Evolutionary conservation across 768 basidiomycete species (phyloP), one percentile per base, ranked within the genome.

Genomic region (Kondoa subrosea): DNA sequence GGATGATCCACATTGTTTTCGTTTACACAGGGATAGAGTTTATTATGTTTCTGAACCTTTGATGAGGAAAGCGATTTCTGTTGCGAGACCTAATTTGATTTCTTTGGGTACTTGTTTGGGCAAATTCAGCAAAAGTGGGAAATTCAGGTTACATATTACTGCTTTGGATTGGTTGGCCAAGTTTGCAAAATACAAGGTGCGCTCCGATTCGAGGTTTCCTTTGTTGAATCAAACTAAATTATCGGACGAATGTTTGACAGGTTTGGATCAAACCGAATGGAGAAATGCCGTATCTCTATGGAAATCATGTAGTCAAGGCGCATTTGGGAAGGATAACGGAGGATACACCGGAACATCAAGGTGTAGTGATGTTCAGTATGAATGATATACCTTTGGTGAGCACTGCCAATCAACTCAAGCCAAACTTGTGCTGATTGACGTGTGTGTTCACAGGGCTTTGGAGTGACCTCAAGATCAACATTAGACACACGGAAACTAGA

Each of bases 191-290:
- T 89, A 91, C 81, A 99, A 99, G 83, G 95, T 91, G 70, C 66
- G 79, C 73, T 27, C 3, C 2, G 1, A 67, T 40, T 25, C 2
- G 34, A 56, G 66, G 26, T 50, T n/a, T 34, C 15, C 14, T 62
- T 15, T 15, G 50, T 16, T 56, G 25, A 15, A 15, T 56, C 56
- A 63, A 31, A 61, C 26, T 61, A 25, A 27, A 61, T 21, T 29
- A 65, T 31, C 34, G 26, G 50, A 56, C 32, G 30, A 56, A 56
- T 15, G 25, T 59, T 15, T 69, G 33, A 2, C 69, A 96, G 93
- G 84, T 97, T 21, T 99, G 95, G 95, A 91, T 99, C 76, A 99
- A 99, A 78, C 87, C 92, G 29, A 93, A 97, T 72, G 95, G 95
- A 75, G 95, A 99, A 79, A 93, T 99, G 87, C 95, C 95, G 0